Percentiles rank a stretch among this genome's conserved stretches.
Evolutionary conservation across 2,329 filamentous ascomycete species (phyloP).

Genomic region (Aspergillus tubingensis): DNA sequence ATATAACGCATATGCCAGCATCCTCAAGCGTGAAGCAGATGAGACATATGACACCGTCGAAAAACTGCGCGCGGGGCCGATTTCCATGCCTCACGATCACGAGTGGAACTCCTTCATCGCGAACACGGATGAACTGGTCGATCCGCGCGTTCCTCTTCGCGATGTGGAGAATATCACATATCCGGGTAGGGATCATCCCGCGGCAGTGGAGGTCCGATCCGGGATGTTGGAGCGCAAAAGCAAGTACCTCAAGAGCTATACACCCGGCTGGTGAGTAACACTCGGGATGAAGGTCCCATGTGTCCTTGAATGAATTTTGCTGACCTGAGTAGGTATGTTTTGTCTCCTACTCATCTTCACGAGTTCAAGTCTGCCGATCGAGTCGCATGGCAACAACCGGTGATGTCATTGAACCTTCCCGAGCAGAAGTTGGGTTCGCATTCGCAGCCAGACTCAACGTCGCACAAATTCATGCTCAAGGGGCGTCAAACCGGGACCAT

Average conservation of each 20-base stretch:
- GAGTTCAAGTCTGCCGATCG: conserved; percentile 99
- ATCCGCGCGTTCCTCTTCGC: conserved; percentile 77
- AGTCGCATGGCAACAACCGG: conserved; percentile 73
- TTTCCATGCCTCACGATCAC: conserved; percentile 89
- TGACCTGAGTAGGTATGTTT: conserved; percentile 70
- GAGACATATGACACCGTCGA: conserved; percentile 76
- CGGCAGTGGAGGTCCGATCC: conserved; percentile 80
- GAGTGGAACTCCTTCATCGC: conserved; percentile 87
- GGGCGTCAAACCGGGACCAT: conserved; percentile 89
- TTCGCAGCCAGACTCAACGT: conserved; percentile 77
- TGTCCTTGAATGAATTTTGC: background rate
- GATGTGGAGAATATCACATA: conserved; percentile 83
- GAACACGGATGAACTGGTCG: conserved; percentile 80
- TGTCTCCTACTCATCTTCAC: conserved; percentile 94
- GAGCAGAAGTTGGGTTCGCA: conserved; percentile 96
- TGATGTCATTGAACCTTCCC: conserved; percentile 94
- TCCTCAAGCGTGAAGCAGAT: conserved; percentile 88
- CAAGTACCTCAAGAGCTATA: conserved; percentile 98
- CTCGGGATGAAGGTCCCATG: background rate
- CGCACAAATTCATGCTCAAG: conserved; percentile 97
- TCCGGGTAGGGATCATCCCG: conserved; percentile 82
- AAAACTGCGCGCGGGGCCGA: conserved; percentile 77
- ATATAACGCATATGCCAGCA: conserved; percentile 89
- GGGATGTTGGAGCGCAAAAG: conserved; percentile 96
- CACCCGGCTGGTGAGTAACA: conserved; percentile 77